Percentiles rank a stretch among this genome's conserved stretches.
Evolutionary conservation across 179 eudicot species (phyloP).

Genomic region (Spinacia oleracea): DNA sequence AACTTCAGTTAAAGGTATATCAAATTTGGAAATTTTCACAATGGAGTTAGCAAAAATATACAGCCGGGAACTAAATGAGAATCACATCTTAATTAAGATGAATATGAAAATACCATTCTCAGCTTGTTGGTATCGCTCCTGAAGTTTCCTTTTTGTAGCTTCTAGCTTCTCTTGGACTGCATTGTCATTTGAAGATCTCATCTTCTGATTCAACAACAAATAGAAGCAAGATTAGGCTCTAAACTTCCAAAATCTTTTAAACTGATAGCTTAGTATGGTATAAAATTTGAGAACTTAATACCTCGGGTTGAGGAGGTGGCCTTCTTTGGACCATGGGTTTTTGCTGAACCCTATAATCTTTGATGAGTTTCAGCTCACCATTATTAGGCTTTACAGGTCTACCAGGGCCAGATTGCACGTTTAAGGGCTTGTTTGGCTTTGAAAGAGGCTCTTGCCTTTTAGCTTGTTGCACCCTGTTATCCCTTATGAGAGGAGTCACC

Average conservation of each 20-base stretch:
- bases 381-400: conserved; percentile 51
- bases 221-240: conserved; percentile 7
- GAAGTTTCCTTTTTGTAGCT: conserved; percentile 88
- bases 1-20: background rate
- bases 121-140: conserved; percentile 86
- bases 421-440: conserved; percentile 53
- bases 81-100: background rate
- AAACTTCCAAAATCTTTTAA: background rate
- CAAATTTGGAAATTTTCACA: background rate
- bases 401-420: conserved; percentile 53
- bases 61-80: background rate
- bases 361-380: conserved; percentile 35
- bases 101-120: conserved; percentile 57
- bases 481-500: conserved; percentile 31
- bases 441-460: conserved; percentile 43
- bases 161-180: conserved; percentile 55
- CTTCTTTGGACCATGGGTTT: conserved; percentile 46
- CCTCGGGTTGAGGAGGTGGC: conserved; percentile 57
- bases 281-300: conserved; percentile 18
- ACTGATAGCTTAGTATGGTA: background rate
- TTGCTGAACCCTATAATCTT: conserved; percentile 46
- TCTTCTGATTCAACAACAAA: conserved; percentile 34
- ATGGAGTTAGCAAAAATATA: background rate
- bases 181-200: conserved; percentile 44
- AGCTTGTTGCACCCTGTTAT: conserved; percentile 39